A percentile compares a stretch with the other conserved stretches of the same genome.
phyloP scores from a whole-genome alignment of 208 protist species.

The Crithidia fasciculata region DNA sequence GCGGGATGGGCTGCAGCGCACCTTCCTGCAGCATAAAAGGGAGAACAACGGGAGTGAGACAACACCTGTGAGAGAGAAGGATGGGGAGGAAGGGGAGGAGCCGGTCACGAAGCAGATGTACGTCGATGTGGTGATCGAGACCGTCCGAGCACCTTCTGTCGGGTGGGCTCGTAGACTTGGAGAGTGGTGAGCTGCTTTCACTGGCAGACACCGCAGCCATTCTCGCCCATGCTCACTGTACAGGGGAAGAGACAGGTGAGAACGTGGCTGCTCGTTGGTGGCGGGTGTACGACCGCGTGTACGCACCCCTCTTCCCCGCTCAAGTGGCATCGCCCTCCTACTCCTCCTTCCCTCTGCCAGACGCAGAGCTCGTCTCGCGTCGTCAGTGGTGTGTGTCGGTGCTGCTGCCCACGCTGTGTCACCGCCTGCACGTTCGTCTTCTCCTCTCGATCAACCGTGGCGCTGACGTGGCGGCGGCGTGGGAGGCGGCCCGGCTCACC shows the following conservation, averaged over 20 bases:
- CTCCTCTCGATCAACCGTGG: constrained; percentile 85
- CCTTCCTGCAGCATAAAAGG: neutral
- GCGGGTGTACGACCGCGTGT: constrained; percentile 30
- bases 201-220: constrained; percentile 3
- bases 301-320: constrained; percentile 11
- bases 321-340: neutral
- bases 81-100: neutral
- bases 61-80: neutral
- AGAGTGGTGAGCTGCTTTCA: constrained; percentile 53
- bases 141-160: constrained; percentile 69
- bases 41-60: too few relatives aligned
- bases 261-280: constrained; percentile 23
- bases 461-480: constrained; percentile 32
- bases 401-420: neutral
- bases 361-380: neutral
- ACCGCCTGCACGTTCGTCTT: constrained; percentile 73
- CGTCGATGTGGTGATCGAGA: constrained; percentile 49
- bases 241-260: neutral
- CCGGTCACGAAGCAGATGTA: constrained; percentile 58
- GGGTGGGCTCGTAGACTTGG: constrained; percentile 71
- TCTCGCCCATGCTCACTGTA: neutral
- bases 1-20: constrained; percentile 53
- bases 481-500: constrained; percentile 53
- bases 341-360: neutral
- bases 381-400: constrained; percentile 3